phyloP scores from a whole-genome alignment of 768 basidiomycete genomes.

The Termitomyces sp. region DNA sequence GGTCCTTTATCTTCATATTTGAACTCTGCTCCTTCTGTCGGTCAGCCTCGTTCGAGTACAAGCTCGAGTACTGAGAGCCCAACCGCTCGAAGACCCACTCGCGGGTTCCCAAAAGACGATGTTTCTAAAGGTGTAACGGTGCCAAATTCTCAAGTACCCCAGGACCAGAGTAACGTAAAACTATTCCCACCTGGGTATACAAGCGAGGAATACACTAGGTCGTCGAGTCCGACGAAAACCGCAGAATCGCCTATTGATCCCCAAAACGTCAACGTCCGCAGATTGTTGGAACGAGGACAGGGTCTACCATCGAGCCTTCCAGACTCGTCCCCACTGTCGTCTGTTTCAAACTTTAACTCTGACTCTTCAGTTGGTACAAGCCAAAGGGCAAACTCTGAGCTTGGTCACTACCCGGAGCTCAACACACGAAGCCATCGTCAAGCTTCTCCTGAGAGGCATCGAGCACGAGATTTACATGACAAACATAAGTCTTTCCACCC shows the following conservation, averaged over 20 bases:
- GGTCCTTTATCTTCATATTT: constrained; percentile 22
- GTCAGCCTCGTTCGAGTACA: constrained; percentile 54
- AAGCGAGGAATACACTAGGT: constrained; percentile 31
- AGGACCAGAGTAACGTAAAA: constrained; percentile 53
- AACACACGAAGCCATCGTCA: constrained; percentile 35
- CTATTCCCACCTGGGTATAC: constrained; percentile 40
- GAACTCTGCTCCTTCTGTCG: constrained; percentile 17
- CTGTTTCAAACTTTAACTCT: constrained; percentile 38
- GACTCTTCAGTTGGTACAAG: constrained; percentile 26
- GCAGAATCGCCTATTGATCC: constrained; percentile 42
- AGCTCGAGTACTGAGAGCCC: constrained; percentile 34
- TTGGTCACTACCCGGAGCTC: constrained; percentile 75
- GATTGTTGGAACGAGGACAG: constrained; percentile 34
- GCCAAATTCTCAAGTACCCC: constrained; percentile 51
- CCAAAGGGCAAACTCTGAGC: constrained; percentile 72
- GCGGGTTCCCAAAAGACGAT: constrained; percentile 54
- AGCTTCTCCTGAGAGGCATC: constrained; percentile 50
- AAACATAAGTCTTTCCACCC: constrained; percentile 64
- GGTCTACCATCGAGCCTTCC: constrained; percentile 47
- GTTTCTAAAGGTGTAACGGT: constrained; percentile 44
- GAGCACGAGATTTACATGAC: constrained; percentile 41
- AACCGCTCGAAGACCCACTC: constrained; percentile 30
- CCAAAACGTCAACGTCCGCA: constrained; percentile 29
- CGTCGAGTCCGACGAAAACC: constrained; percentile 54
- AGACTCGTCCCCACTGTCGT: constrained; percentile 59